Evolutionary conservation across 306 rosid genomes (phyloP).

Genomic region (Gastrolobium bilobum): DNA sequence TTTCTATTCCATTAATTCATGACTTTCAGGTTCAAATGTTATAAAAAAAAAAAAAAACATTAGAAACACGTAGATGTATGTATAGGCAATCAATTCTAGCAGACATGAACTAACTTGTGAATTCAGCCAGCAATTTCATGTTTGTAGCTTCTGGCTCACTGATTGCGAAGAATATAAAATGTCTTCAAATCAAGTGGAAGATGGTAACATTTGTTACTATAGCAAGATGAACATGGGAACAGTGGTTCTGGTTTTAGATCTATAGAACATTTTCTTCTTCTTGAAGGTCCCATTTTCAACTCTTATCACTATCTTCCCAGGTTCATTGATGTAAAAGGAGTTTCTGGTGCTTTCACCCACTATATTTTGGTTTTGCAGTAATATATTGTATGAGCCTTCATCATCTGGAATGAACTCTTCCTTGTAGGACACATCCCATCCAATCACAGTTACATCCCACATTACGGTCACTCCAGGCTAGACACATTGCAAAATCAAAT

Average conservation of each 20-base stretch:
- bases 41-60: slow-evolving; percentile 17
- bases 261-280: slow-evolving; percentile 70
- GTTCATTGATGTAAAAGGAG: slow-evolving; percentile 84
- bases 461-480: slow-evolving; percentile 78
- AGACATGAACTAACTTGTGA: slow-evolving; percentile 27
- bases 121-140: slow-evolving; percentile 35
- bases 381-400: slow-evolving; percentile 81
- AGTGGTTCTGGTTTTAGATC: slow-evolving; percentile 70
- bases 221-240: slow-evolving; percentile 72
- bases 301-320: slow-evolving; percentile 79
- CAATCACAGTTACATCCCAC: slow-evolving; percentile 86
- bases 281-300: slow-evolving; percentile 72
- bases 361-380: slow-evolving; percentile 71
- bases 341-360: slow-evolving; percentile 70
- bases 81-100: slow-evolving; percentile 35
- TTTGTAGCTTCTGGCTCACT: slow-evolving; percentile 12
- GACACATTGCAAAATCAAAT: slow-evolving; percentile 22
- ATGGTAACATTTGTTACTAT: slow-evolving; percentile 25
- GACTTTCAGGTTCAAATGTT: slow-evolving; percentile 34
- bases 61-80: slow-evolving; percentile 1
- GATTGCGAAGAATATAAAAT: slow-evolving; percentile 34
- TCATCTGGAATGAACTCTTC: slow-evolving; percentile 94
- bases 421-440: slow-evolving; percentile 90
- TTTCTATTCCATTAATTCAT: slow-evolving; percentile 30
- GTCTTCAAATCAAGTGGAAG: slow-evolving; percentile 36